phyloP scores from a whole-genome alignment of 164 flowering plant genomes.

The Dillenia turbinata region DNA sequence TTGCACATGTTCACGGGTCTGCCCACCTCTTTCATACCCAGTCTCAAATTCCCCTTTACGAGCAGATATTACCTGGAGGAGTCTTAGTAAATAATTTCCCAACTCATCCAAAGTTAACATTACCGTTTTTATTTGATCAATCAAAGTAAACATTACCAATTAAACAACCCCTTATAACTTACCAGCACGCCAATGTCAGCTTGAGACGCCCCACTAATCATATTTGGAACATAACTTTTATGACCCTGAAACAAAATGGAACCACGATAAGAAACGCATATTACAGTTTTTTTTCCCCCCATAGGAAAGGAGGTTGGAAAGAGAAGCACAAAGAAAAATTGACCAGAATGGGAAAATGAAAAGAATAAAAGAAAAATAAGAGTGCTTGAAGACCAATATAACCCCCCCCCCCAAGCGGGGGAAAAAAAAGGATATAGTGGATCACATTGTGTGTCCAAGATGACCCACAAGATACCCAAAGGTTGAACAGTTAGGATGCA shows the following conservation, averaged over 20 bases:
- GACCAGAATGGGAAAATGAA: neutral
- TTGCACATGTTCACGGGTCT: slow-evolving; percentile 98
- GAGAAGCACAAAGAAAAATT: neutral
- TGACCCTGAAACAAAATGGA: slow-evolving; percentile 65
- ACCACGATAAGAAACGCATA: neutral
- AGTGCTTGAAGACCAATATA: neutral
- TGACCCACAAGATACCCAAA: too few species aligned
- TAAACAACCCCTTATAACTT: slow-evolving; percentile 9
- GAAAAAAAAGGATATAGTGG: too few species aligned
- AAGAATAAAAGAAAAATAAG: neutral
- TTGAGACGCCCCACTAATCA: slow-evolving; percentile 99
- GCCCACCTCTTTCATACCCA: slow-evolving; percentile 98
- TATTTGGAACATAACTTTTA: slow-evolving; percentile 98
- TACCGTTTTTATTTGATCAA: neutral
- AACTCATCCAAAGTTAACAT: too few species aligned
- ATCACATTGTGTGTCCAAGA: too few species aligned
- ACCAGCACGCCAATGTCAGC: slow-evolving; percentile 98
- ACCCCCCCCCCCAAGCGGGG: too few species aligned
- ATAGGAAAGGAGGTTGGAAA: slow-evolving; percentile 1
- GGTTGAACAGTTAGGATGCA: too few species aligned
- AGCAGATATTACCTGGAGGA: slow-evolving; percentile 85
- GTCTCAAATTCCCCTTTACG: slow-evolving; percentile 99
- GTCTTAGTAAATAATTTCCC: too few species aligned
- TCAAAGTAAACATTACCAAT: too few species aligned
- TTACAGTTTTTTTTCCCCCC: neutral